Percentiles rank a stretch among this genome's conserved stretches.
Conservation (phyloP, 192 early-diverging fungal species). For the Mortierella antarctica region DNA sequence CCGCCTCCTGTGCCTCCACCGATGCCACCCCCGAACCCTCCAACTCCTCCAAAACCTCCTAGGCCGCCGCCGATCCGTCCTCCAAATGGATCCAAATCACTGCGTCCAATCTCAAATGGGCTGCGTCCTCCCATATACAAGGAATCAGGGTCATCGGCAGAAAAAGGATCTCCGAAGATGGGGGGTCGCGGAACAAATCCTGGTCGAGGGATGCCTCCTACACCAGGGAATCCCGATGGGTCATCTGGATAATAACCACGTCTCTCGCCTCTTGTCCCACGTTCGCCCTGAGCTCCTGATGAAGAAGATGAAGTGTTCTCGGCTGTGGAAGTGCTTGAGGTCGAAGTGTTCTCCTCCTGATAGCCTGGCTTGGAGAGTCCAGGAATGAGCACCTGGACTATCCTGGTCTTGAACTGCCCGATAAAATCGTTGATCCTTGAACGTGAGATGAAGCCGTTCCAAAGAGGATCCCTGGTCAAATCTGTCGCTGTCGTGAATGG, state of each 20-base stretch:
- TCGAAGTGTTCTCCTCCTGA: conserved; percentile 55
- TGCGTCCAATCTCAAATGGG: conserved; percentile 73
- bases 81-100: conserved; percentile 79
- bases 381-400: conserved; percentile 75
- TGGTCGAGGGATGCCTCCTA: conserved; percentile 36
- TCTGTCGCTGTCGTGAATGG: conserved; percentile 50
- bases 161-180: conserved; percentile 59
- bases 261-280: conserved; percentile 4
- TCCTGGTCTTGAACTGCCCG: conserved; percentile 67
- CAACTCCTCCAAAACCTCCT: conserved; percentile 49
- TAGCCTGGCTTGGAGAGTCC: conserved; percentile 79
- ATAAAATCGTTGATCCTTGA: conserved; percentile 70
- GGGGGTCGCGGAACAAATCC: conserved; percentile 53
- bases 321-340: conserved; percentile 4
- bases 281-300: neutral
- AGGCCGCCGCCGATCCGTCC: conserved; percentile 26
- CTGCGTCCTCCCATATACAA: conserved; percentile 28
- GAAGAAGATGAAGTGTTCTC: neutral
- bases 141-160: conserved; percentile 54
- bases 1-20: conserved; percentile 70
- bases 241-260: conserved; percentile 42
- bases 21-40: conserved; percentile 43
- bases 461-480: conserved; percentile 52
- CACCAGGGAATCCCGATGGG: conserved; percentile 46
- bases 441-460: conserved; percentile 69